Conservation (phyloP, 2,329 filamentous ascomycete species). For the Phyllosticta ampelicida region DNA sequence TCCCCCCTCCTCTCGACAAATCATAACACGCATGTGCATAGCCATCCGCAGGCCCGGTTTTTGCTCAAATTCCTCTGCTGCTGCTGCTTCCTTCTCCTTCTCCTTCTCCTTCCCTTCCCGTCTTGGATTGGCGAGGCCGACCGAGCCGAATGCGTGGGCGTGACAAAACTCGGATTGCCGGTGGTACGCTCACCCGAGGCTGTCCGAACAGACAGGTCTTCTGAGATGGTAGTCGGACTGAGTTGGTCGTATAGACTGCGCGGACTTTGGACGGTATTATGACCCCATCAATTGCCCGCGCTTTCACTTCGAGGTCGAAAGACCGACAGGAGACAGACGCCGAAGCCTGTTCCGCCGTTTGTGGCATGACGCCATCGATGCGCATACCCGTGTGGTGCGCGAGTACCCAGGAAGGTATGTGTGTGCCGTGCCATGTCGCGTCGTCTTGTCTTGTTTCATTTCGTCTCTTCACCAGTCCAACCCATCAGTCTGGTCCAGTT, state of each 20-base stretch:
- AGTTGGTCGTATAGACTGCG: too few relatives aligned
- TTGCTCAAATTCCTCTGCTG: not conserved
- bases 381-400: not conserved
- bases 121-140: too few relatives aligned
- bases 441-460: not conserved
- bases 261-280: too few relatives aligned
- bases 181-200: too few relatives aligned
- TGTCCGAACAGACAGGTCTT: too few relatives aligned
- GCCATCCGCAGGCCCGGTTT: not conserved
- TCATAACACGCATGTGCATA: not conserved
- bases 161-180: too few relatives aligned
- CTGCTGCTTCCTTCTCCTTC: too few relatives aligned
- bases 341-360: not conserved
- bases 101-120: too few relatives aligned
- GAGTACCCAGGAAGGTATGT: not conserved
- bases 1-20: not conserved
- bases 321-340: not conserved
- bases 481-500: not conserved
- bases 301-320: not conserved
- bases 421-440: not conserved
- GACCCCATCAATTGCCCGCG: too few relatives aligned
- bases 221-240: too few relatives aligned
- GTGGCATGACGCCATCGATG: not conserved
- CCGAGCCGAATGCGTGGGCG: too few relatives aligned
- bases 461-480: not conserved